Base-by-base conservation (phyloP, 306 rosid species). In the Canavalia ensiformis region DNA sequence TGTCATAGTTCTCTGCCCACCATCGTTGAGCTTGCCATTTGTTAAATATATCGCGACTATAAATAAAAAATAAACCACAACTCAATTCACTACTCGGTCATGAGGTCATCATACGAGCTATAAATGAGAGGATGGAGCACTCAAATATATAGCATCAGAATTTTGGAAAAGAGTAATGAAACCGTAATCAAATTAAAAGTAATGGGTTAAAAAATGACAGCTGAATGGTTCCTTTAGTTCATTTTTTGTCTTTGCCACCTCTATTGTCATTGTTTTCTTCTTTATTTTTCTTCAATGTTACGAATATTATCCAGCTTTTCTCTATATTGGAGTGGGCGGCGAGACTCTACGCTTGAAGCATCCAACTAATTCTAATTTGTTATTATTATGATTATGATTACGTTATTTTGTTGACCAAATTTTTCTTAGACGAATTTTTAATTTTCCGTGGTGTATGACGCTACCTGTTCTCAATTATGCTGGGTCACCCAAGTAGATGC, bases 21-120 rank as follows among this genome's bases (percentile, higher is more conserved):
- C 92, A 89, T 69, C 88, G 86, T 76, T 89, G 92, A 55, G 92
- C 92, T 79, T 86, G 92, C 92, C 88, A 86, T 86, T 86, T 89
- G 85, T 89, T 89, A 79, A 86, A 89, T 59, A 80, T 76, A 37
- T 86, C 92, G 13, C 92, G 90, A 56, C 92, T 89, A 64, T 55
- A 54, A 72, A 84, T 60, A 3, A 82, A 71, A 79, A 12, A 35
- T 30, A 46, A 81, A 67, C 45, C 52, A 50, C 29, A 78, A 54
- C 60, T 70, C 37, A 81, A 55, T 80, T 34, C 30, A 77, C 54
- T 37, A 46, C 25, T 42, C 56, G 55, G 59, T 54, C 9, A 25
- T 62, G 47, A 77, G 69, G 9, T 60, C 76, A 41, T 56, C 44
- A 56, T 28, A 42, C 39, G 42, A 76, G 42, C 2, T 18, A 71